Percentiles rank a stretch among this genome's conserved stretches.
Evolutionary conservation across 2,329 filamentous ascomycete genomes (phyloP).

Genomic region (Pseudogymnoascus sp.): DNA sequence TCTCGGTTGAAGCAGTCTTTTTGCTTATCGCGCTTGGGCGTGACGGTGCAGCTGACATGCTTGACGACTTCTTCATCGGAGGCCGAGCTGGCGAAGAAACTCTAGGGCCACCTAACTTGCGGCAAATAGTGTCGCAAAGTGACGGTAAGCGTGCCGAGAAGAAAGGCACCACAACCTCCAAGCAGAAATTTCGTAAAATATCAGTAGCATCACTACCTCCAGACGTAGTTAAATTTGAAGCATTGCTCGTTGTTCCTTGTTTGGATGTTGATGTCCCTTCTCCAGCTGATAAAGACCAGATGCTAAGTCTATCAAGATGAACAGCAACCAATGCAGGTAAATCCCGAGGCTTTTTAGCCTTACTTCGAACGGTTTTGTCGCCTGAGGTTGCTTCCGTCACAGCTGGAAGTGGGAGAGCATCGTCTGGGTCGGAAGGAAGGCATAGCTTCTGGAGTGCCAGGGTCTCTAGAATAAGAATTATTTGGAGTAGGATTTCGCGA

Average conservation of each 20-base stretch:
- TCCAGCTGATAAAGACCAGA: slow-evolving; percentile 55
- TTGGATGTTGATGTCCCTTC: slow-evolving; percentile 11
- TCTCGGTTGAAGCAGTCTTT: slow-evolving; percentile 34
- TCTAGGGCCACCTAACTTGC: slow-evolving; percentile 65
- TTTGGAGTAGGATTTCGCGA: slow-evolving; percentile 70
- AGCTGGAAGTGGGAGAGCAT: slow-evolving; percentile 21
- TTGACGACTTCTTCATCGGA: slow-evolving; percentile 37
- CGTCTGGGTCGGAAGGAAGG: slow-evolving; percentile 29
- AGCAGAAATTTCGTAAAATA: slow-evolving; percentile 65
- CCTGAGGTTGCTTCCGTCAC: slow-evolving; percentile 18
- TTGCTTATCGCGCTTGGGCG: slow-evolving; percentile 46
- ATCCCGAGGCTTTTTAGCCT: slow-evolving; percentile 41
- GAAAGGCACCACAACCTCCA: slow-evolving; percentile 74
- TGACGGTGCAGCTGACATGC: slow-evolving; percentile 32
- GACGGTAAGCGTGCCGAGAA: slow-evolving; percentile 70
- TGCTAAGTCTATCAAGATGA: slow-evolving; percentile 68
- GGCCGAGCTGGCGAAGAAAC: slow-evolving; percentile 48
- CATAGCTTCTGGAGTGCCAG: slow-evolving; percentile 54
- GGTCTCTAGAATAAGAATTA: slow-evolving; percentile 71
- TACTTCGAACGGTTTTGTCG: slow-evolving; percentile 19
- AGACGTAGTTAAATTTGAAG: background rate
- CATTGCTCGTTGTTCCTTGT: slow-evolving; percentile 10
- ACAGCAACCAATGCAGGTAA: slow-evolving; percentile 59
- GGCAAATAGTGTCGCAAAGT: slow-evolving; percentile 60
- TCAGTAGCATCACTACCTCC: slow-evolving; percentile 34